phyloP scores from a whole-genome alignment of 805 yeast genomes.

The Lachancea cidri region DNA sequence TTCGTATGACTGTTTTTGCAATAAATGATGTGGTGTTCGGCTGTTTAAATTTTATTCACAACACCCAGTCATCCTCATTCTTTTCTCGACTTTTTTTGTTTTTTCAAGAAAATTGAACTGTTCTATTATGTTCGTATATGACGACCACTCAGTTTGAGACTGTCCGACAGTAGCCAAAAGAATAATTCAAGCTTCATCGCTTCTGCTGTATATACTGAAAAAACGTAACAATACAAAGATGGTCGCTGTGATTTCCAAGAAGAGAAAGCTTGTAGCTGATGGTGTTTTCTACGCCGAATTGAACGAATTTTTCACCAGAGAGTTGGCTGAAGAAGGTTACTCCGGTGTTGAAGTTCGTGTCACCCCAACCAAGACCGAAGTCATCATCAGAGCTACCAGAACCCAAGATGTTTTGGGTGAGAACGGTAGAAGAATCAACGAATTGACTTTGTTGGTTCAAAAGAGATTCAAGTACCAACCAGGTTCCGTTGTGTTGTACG shows the following conservation, averaged over 20 bases:
- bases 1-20: background rate
- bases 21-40: background rate
- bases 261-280: constrained; percentile 99
- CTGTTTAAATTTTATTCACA: background rate
- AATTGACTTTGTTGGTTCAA: constrained; percentile 93
- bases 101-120: too few relatives aligned
- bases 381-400: constrained; percentile 98
- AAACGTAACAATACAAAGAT: constrained; percentile 17
- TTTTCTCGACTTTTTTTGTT: too few relatives aligned
- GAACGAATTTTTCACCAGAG: constrained; percentile 99
- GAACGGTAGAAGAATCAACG: constrained; percentile 99
- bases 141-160: background rate
- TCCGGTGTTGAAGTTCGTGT: constrained; percentile 99
- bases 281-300: constrained; percentile 99
- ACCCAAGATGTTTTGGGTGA: constrained; percentile 98
- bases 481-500: constrained; percentile 90
- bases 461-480: constrained; percentile 97
- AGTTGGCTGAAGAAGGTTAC: constrained; percentile 99
- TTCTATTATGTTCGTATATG: background rate
- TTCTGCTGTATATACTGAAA: constrained; percentile 1
- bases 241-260: constrained; percentile 74
- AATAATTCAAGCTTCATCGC: too few relatives aligned
- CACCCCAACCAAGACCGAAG: constrained; percentile 96
- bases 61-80: background rate
- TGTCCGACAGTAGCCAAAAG: too few relatives aligned